Evolutionary conservation across 371 early-diverging fungal genomes (phyloP).

Genomic region (Mucor racemosus): DNA sequence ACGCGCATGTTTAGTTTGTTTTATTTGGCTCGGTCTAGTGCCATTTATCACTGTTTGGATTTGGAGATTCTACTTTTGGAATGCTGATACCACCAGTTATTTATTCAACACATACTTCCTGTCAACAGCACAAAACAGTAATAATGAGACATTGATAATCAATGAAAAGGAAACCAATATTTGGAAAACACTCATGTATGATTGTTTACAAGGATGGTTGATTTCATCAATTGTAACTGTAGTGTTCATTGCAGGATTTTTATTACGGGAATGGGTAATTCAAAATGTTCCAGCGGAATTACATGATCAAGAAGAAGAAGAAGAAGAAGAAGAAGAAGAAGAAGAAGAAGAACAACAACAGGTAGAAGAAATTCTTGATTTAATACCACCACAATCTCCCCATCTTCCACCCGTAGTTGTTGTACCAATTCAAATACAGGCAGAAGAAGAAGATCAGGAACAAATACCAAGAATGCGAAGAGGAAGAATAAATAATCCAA

Average conservation of each 20-base stretch:
- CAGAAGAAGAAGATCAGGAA: not conserved
- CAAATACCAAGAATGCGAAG: not conserved
- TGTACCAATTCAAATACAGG: not conserved
- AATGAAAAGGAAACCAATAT: not conserved
- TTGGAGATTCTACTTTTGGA: conserved; percentile 14
- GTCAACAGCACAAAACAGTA: not conserved
- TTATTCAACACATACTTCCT: not conserved
- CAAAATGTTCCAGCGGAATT: conserved; percentile 64
- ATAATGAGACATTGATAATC: not conserved
- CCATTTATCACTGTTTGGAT: conserved; percentile 20
- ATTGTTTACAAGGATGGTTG: conserved; percentile 86
- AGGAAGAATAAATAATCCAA: conserved; percentile 1
- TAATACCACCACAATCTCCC: not conserved
- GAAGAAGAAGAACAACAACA: conserved; percentile 28
- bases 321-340: conserved; percentile 43
- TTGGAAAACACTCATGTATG: conserved; percentile 61
- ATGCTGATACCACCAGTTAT: not conserved
- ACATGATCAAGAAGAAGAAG: not conserved
- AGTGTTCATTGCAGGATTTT: conserved; percentile 74
- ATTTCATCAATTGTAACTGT: conserved; percentile 74
- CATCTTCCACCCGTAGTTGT: not conserved
- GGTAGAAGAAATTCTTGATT: no score
- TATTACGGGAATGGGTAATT: conserved; percentile 85
- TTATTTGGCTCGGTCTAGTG: conserved; percentile 13
- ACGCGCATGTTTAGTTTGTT: not conserved